Base-by-base conservation (phyloP, 2,329 filamentous ascomycete genomes). In the Neofusicoccum umdonicola region DNA sequence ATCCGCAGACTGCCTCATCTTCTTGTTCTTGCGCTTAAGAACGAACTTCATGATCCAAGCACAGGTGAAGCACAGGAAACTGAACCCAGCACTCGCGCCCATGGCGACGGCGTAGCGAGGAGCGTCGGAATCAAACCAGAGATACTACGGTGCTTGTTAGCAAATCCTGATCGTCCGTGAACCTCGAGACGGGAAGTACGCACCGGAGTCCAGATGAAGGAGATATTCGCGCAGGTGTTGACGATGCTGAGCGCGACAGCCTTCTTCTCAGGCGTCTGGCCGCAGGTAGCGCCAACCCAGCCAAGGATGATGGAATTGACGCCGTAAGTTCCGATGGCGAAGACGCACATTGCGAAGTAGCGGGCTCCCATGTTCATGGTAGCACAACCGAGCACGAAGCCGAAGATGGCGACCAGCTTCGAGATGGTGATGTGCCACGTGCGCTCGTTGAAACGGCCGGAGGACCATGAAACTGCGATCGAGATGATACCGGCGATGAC, bases 201-300 rank as follows among this genome's bases (percentile, higher is more conserved):
- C 17, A 47, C 63, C 61, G 39, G 47, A 11, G 70, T 73, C 58
- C 71, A 81, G 45, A 81, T 80, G 57, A 77, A 75, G 42, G 73
- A 72, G 22, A 74, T 70, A 60, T 79, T 81, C 0, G 75, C 76
- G 4, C 77, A 71, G 1, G 77, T 73, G 58, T 81, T 81, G n/a
- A 79, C 78, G 52, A 80, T 77, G 0, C 78, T 77, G 17, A 80
- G 69, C 4, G 74, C 71, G 3, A 78, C 77, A 17, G 79, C 79
- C 56, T 79, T 79, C 69, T 81, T 82, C 66, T 80, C 79, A 3
- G 75, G 69, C 0, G 79, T 80, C 52, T 80, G 76, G 2, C 76
- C 78, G 7, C 79, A 71, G 0, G 77, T 79, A 1, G 74, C 74
- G 1, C 77, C 77, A 1, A 77, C 77, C 79, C 79, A 81, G 15